phyloP scores from a whole-genome alignment of 192 early-diverging fungal species.

The Coemansia sp. region DNA sequence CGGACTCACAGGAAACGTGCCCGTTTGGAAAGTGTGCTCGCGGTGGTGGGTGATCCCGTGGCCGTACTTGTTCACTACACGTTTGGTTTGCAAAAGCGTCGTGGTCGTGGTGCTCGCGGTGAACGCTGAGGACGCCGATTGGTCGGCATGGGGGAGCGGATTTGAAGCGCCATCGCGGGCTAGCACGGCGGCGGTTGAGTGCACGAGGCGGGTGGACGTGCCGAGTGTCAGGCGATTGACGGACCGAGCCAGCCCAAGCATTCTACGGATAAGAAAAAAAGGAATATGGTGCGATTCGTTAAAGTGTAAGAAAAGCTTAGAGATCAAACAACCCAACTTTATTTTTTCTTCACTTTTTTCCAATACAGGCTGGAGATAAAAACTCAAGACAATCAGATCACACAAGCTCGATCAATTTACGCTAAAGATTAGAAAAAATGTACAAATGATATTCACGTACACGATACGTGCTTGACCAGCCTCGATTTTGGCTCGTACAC shows the following conservation, averaged over 20 bases:
- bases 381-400: too few relatives aligned
- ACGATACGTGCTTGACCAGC: conserved; percentile 35
- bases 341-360: too few relatives aligned
- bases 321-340: too few relatives aligned
- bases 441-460: conserved; percentile 4
- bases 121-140: conserved; percentile 25
- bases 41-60: conserved; percentile 10
- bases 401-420: too few relatives aligned
- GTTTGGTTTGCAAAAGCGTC: not conserved
- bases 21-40: conserved; percentile 49
- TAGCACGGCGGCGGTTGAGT: too few relatives aligned
- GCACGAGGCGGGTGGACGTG: not conserved
- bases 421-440: not conserved
- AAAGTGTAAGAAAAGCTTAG: not conserved
- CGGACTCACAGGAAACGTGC: conserved; percentile 67
- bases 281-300: not conserved
- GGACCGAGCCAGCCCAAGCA: not conserved
- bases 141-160: not conserved
- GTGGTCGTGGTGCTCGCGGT: not conserved
- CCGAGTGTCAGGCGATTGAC: not conserved
- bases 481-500: conserved; percentile 14
- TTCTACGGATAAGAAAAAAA: not conserved
- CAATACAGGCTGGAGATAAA: too few relatives aligned
- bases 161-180: not conserved
- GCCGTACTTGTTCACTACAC: conserved; percentile 12